phyloP scores from a whole-genome alignment of 106 monocot genomes.

The Phalaenopsis equestris region DNA sequence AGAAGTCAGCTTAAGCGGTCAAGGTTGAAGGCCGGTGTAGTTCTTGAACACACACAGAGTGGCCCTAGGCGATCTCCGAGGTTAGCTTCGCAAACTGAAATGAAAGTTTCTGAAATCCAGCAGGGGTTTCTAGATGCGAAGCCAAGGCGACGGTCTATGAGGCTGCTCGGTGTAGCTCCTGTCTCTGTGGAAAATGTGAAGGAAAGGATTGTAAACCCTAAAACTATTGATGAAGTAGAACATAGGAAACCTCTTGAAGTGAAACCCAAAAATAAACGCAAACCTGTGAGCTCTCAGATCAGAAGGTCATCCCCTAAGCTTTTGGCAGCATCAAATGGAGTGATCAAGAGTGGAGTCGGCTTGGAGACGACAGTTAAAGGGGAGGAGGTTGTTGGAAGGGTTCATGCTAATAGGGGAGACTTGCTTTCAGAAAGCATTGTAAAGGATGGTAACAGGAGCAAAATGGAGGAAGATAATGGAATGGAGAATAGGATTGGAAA shows the following conservation, averaged over 20 bases:
- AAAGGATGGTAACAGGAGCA: conserved; percentile 6
- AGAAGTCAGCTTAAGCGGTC: background rate
- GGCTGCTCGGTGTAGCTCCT: background rate
- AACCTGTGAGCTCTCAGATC: background rate
- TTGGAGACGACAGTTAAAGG: background rate
- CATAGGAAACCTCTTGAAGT: background rate
- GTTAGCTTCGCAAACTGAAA: conserved; percentile 5
- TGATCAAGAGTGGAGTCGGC: background rate
- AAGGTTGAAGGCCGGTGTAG: background rate
- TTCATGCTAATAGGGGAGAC: background rate
- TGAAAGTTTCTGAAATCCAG: background rate
- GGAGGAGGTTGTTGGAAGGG: background rate
- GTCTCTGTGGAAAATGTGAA: background rate
- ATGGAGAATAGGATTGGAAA: conserved; percentile 2
- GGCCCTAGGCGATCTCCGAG: conserved; percentile 4
- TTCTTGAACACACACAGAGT: background rate
- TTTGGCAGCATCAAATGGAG: background rate
- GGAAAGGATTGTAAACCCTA: background rate
- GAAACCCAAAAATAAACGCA: background rate
- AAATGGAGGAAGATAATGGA: background rate
- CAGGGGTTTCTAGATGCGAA: background rate
- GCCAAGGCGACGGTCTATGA: background rate
- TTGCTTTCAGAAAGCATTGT: background rate
- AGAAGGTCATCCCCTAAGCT: background rate
- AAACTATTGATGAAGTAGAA: background rate